Conservation (phyloP, 2,329 filamentous ascomycete species). For the Remersonia thermophila region DNA sequence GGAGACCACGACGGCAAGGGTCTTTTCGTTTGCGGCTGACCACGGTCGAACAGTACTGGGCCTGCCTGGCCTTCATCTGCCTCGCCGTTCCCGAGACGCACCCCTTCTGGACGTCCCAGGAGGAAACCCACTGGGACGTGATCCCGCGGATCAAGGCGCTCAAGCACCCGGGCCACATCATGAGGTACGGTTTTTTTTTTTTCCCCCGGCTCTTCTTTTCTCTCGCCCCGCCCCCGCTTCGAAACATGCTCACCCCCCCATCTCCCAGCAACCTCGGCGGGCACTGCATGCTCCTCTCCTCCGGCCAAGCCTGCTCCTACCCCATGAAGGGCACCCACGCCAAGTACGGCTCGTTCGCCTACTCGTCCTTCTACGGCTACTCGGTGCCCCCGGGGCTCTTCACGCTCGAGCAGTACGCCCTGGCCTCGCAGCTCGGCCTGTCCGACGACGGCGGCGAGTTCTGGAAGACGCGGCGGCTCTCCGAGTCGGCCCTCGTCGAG, state of each 20-base stretch:
- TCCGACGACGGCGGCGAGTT: conserved; percentile 67
- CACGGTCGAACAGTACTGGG: conserved; percentile 54
- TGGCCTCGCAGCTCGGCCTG: conserved; percentile 63
- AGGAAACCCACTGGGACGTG: conserved; percentile 44
- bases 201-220: too few species aligned
- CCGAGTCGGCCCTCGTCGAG: conserved; percentile 48
- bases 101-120: conserved; percentile 61
- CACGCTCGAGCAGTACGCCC: conserved; percentile 63
- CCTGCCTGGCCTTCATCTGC: conserved; percentile 64
- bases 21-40: too few species aligned
- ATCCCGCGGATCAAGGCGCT: conserved; percentile 50
- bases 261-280: conserved; percentile 50
- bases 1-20: too few species aligned
- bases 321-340: conserved; percentile 71
- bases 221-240: too few species aligned
- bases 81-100: conserved; percentile 56
- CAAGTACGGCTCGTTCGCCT: conserved; percentile 71
- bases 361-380: conserved; percentile 64
- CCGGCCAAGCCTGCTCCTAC: conserved; percentile 71
- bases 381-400: conserved; percentile 66
- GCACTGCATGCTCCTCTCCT: conserved; percentile 63
- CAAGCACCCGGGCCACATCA: conserved; percentile 60
- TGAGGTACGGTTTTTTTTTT: conserved; percentile 34
- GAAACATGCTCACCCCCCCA: too few species aligned
- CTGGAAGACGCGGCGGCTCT: conserved; percentile 64